Percentiles rank a stretch among this genome's conserved stretches.
Evolutionary conservation across 176 grass and related monocot species (phyloP).

Genomic region (Secale cereale): DNA sequence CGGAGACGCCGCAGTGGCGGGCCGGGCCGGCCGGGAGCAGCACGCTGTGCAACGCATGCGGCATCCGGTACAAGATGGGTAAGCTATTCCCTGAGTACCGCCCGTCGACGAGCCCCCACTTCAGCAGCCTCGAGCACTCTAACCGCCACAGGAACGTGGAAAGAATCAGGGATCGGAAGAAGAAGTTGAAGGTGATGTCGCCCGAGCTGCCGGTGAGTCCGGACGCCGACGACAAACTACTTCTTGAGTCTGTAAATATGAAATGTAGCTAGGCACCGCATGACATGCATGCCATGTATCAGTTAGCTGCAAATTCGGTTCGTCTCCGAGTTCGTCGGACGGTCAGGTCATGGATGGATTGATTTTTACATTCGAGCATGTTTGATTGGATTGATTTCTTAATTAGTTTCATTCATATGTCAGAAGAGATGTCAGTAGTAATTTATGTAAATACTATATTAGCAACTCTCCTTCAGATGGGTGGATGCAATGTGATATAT

Average conservation of each 20-base stretch:
- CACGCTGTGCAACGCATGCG: constrained; percentile 72
- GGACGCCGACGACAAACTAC: neutral
- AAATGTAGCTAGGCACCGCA: constrained; percentile 6
- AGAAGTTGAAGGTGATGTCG: neutral
- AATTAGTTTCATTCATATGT: neutral
- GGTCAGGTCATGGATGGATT: neutral
- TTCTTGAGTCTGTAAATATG: constrained; percentile 9
- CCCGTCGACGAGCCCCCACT: constrained; percentile 47
- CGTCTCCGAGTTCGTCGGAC: neutral
- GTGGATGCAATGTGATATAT: neutral
- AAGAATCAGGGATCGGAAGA: constrained; percentile 18
- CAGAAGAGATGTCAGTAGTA: neutral
- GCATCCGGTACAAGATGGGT: constrained; percentile 29
- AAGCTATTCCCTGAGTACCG: constrained; percentile 41
- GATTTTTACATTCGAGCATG: neutral
- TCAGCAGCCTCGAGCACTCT: constrained; percentile 29
- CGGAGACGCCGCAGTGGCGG: constrained; percentile 65
- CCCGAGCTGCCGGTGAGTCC: neutral
- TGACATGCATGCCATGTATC: neutral
- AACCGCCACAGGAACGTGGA: constrained; percentile 46
- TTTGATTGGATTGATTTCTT: neutral
- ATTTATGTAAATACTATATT: neutral
- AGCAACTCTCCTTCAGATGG: neutral
- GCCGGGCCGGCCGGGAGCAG: constrained; percentile 36
- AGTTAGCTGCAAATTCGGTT: neutral